Base-by-base conservation (phyloP, 768 basidiomycete genomes). In the Russula compacta region DNA sequence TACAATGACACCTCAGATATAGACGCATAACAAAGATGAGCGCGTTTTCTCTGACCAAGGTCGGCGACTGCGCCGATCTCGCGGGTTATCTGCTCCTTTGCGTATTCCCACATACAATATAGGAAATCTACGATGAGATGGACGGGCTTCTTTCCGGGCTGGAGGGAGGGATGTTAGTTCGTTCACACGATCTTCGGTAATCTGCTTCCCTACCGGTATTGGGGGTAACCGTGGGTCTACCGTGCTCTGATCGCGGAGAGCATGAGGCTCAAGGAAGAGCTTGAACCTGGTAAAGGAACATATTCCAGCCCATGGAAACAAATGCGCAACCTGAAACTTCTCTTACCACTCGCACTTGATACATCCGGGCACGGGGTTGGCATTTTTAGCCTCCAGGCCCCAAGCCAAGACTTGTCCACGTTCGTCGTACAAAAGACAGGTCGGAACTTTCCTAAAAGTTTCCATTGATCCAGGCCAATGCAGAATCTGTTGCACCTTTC, bases 381-480 rank as follows among this genome's bases (percentile, higher is more conserved):
- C 81, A 67, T 87, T 89, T 76, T 92, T 92, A 3, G 92, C 92
- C 74, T 92, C 88, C 53, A 92, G 73, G 1, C 92, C 91, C 91
- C 92, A 94, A 6, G 88, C 86, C 24, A 90, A 67, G 2, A 93
- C 84, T 62, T 79, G 79, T 0, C 89, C 90, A 36, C 76, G 73
- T 47, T 86, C 83, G 64, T 90, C 84, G 64, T 93, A 95, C 15
- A 93, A 71, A 39, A 95, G 76, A 72, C 92, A 93, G 1, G 92
- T 93, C 1, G 92, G 62, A 33, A 81, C 85, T 75, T 94, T 93
- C 69, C 90, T 79, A 76, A 89, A 93, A 0, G 87, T 91, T 72
- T 93, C 92, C 64, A 84, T 81, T 2, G 87, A 87, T 6, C 89
- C 89, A 0, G 89, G 91, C 92, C 92, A 94, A 61, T 81, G 81